Base-by-base conservation (phyloP, 768 basidiomycete species). In the Macrocybe gigantea region DNA sequence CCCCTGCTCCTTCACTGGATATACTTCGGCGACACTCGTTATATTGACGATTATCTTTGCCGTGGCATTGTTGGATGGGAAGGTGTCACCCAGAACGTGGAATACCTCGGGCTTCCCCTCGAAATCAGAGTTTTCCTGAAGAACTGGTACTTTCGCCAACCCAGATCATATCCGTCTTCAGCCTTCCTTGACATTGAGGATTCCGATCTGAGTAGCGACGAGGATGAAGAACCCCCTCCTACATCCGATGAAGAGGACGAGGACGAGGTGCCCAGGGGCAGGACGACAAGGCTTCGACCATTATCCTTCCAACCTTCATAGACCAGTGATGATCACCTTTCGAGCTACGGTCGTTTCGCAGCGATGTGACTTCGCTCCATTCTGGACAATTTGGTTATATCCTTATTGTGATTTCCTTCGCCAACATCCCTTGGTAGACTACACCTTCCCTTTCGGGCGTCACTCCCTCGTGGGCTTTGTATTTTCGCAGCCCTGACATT, bases 31-130 rank as follows among this genome's bases (percentile, higher is more conserved):
- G 72, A 77, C 51, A 79, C 79, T 9, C 64, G 68, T 38, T 72
- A 72, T 46, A 83, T 95, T 56, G 79, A 85, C 57, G 72, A 79
- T 15, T 82, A 78, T 37, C 77, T 95, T 9, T 76, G 79, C 51
- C 66, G 71, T 13, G 82, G 84, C 13, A 63, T 72, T 44, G 74
- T 91, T 39, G 78, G 79, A 41, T 94, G 91, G 92, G 87, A 93
- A 56, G 89, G 88, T 30, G 71, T 94, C 51, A 88, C 88, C 13
- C 81, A 85, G 50, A 95, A 93, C 62, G 90, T 86, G 60, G 91
- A 94, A 60, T 94, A 90, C 59, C 82, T 95, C 42, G 85, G 82
- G 13, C 75, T 94, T 52, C 73, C 80, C 45, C 68, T 80, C 12
- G 83, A 87, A 38, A 80, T 93, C 64, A 92, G 89, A 61, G 64